These are phyloP conservation scores for Aspergillus kassunensis DNA, from an alignment of 495 filamentous ascomycete species.

Conservation along the genomic window DNA sequence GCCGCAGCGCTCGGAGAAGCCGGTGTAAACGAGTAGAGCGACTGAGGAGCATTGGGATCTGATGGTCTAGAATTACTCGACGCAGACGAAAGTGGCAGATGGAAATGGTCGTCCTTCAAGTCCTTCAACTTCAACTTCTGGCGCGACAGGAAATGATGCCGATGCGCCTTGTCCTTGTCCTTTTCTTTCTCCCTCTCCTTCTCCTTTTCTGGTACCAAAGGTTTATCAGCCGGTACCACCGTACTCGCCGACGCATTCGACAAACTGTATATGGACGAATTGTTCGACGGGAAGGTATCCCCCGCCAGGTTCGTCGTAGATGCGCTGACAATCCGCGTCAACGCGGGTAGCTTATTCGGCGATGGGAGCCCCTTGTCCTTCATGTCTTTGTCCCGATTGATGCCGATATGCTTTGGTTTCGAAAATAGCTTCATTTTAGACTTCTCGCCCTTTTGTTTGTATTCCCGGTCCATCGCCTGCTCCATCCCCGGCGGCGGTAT, in stretches of 20 bases:
- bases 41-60: conserved; percentile 78
- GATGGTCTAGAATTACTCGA: conserved; percentile 83
- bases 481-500: conserved; percentile 49
- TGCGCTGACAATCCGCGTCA: conserved; percentile 64
- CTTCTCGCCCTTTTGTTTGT: conserved; percentile 68
- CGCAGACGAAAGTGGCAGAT: conserved; percentile 79
- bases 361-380: conserved; percentile 73
- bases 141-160: conserved; percentile 80
- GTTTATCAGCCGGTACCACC: conserved; percentile 50
- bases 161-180: conserved; percentile 57
- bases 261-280: conserved; percentile 73
- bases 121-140: conserved; percentile 89
- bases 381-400: conserved; percentile 64
- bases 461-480: conserved; percentile 52
- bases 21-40: conserved; percentile 77
- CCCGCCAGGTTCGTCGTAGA: conserved; percentile 71
- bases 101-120: conserved; percentile 69
- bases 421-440: conserved; percentile 92
- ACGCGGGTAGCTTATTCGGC: conserved; percentile 69
- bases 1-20: conserved; percentile 66
- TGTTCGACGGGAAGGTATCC: conserved; percentile 58
- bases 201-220: conserved; percentile 25
- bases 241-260: conserved; percentile 83
- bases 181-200: conserved; percentile 43
- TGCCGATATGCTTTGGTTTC: conserved; percentile 77